These are phyloP conservation scores for Neurospora hispaniola DNA, from an alignment of 495 filamentous ascomycete species.

Conservation along the genomic window DNA sequence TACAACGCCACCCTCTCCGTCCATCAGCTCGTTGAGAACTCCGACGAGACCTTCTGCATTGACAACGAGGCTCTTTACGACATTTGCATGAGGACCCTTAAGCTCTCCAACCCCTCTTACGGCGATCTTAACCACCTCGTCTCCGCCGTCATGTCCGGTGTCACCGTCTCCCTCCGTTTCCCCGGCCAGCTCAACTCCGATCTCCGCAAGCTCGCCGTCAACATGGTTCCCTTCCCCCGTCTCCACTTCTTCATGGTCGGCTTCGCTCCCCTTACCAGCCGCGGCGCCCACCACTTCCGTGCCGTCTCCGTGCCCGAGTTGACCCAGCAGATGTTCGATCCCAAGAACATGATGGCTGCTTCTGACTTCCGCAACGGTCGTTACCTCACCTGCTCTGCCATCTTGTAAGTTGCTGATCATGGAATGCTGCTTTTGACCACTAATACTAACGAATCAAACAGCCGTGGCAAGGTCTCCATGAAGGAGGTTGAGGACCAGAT, in stretches of 20 bases:
- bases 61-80: conserved; percentile 99
- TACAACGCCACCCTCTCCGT: conserved; percentile 99
- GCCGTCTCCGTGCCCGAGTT: conserved; percentile 95
- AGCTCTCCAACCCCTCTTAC: conserved; percentile 96
- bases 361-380: conserved; percentile 99
- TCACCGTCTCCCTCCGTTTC: conserved; percentile 98
- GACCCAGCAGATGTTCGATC: conserved; percentile 99
- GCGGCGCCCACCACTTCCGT: conserved; percentile 90
- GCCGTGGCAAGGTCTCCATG: conserved; percentile 99
- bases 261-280: conserved; percentile 96
- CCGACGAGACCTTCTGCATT: conserved; percentile 99
- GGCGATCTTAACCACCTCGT: conserved; percentile 99
- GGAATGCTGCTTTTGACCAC: not conserved
- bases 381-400: conserved; percentile 98
- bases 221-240: conserved; percentile 99
- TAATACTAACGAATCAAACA: conserved; percentile 28
- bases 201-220: conserved; percentile 98
- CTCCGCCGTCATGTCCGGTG: conserved; percentile 99
- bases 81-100: conserved; percentile 99
- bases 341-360: conserved; percentile 99
- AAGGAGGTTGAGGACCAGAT: conserved; percentile 99
- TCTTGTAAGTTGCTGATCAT: conserved; percentile 49
- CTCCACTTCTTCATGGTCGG: conserved; percentile 99
- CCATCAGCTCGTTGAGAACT: conserved; percentile 99
- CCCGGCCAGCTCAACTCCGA: conserved; percentile 99